These are phyloP conservation scores for Lophiostoma macrostomum DNA, from an alignment of 495 filamentous ascomycete species.

Conservation along the genomic window DNA sequence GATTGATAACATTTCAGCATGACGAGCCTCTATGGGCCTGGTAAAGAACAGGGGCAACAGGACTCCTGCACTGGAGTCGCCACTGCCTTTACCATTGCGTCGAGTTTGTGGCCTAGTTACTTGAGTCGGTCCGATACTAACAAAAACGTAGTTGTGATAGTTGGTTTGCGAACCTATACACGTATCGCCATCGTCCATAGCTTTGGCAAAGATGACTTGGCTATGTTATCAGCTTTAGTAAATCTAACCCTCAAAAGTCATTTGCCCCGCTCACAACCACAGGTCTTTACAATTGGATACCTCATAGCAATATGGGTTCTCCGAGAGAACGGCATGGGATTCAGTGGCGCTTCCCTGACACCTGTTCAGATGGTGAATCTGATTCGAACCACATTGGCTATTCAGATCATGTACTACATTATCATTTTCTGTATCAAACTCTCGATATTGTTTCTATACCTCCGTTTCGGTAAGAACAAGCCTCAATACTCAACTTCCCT, in stretches of 20 bases:
- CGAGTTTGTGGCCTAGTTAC: slow-evolving; percentile 5
- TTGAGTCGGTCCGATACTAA: background rate
- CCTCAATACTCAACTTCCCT: too few species aligned
- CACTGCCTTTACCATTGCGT: slow-evolving; percentile 21
- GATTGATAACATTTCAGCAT: too few species aligned
- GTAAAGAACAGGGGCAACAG: slow-evolving; percentile 13
- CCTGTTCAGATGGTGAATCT: slow-evolving; percentile 19
- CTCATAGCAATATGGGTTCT: slow-evolving; percentile 20
- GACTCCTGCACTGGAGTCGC: slow-evolving; percentile 18
- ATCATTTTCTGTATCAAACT: slow-evolving; percentile 44
- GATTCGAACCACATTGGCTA: slow-evolving; percentile 38
- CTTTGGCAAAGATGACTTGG: slow-evolving; percentile 22
- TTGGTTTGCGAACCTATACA: slow-evolving; percentile 8
- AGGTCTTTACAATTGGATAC: slow-evolving; percentile 28
- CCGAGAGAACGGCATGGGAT: slow-evolving; percentile 28
- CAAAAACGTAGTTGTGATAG: slow-evolving; percentile 13
- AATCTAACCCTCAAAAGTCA: background rate
- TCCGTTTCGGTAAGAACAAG: slow-evolving; percentile 45
- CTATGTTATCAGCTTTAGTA: slow-evolving; percentile 23
- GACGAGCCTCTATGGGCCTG: too few species aligned
- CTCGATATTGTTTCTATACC: slow-evolving; percentile 50
- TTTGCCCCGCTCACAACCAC: background rate
- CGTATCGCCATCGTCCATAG: slow-evolving; percentile 12
- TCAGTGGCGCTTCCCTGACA: slow-evolving; percentile 5
- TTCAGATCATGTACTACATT: slow-evolving; percentile 48